Percentiles rank a stretch among this genome's conserved stretches.
phyloP scores from a whole-genome alignment of 257 asterid genomes.

The Plantago major region DNA sequence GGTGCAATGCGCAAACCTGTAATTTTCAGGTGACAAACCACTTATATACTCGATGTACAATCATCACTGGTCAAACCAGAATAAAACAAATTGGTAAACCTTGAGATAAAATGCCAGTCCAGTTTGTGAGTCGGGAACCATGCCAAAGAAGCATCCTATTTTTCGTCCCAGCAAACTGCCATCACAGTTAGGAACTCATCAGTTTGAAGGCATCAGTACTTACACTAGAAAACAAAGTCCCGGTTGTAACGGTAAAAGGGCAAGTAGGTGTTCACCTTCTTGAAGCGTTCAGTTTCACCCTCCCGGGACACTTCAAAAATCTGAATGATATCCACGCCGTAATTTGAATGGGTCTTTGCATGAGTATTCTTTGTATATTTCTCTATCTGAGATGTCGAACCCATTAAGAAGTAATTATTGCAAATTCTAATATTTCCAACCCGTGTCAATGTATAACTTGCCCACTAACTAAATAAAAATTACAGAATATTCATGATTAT shows the following conservation, averaged over 20 bases:
- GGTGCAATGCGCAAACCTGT: conserved; percentile 96
- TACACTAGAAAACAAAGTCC: not conserved
- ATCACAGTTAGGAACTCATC: conserved; percentile 20
- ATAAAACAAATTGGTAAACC: conserved; percentile 33
- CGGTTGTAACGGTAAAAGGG: not conserved
- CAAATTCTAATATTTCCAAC: not conserved
- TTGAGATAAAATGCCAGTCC: conserved; percentile 94
- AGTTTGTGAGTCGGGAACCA: conserved; percentile 92
- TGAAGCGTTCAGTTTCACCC: conserved; percentile 65
- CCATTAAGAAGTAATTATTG: conserved; percentile 12
- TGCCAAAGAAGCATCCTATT: conserved; percentile 98
- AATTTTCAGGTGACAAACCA: conserved; percentile 13
- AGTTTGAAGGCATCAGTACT: conserved; percentile 8
- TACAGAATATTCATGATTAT: not conserved
- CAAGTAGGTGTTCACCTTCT: conserved; percentile 45
- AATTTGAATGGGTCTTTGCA: conserved; percentile 77
- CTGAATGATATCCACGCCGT: conserved; percentile 63
- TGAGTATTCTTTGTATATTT: conserved; percentile 79
- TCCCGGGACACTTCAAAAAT: conserved; percentile 75
- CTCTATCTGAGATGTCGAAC: conserved; percentile 45
- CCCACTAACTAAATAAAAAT: not conserved
- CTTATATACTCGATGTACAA: conserved; percentile 11
- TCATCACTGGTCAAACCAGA: conserved; percentile 4
- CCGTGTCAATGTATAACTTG: not conserved
- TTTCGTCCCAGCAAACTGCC: conserved; percentile 52